These are phyloP conservation scores for Boletus vinaceobasis DNA, from an alignment of 768 basidiomycete genomes.

Conservation along the genomic window DNA sequence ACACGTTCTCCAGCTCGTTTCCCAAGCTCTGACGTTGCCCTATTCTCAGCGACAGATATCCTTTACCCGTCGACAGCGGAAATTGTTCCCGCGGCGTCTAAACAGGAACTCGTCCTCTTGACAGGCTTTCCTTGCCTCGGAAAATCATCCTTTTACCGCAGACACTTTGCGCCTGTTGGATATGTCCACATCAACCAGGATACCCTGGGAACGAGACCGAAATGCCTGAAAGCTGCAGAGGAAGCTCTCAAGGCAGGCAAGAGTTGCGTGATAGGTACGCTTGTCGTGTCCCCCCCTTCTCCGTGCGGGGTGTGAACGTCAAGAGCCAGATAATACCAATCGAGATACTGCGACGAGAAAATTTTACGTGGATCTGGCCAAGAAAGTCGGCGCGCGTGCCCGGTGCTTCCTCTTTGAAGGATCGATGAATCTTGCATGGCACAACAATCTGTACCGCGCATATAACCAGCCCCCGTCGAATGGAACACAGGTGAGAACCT, in stretches of 20 bases:
- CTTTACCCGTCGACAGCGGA: conserved; percentile 17
- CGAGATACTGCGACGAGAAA: conserved; percentile 66
- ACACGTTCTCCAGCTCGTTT: not conserved
- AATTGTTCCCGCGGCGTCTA: conserved; percentile 9
- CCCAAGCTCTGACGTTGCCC: not conserved
- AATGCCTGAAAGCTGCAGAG: conserved; percentile 66
- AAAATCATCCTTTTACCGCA: conserved; percentile 77
- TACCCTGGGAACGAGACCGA: conserved; percentile 65
- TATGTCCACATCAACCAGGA: conserved; percentile 92
- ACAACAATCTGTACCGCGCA: conserved; percentile 90
- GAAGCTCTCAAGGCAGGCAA: conserved; percentile 50
- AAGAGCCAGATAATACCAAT: conserved; percentile 82
- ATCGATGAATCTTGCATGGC: conserved; percentile 80
- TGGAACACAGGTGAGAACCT: conserved; percentile 7
- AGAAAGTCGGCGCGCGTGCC: conserved; percentile 47
- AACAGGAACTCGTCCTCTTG: conserved; percentile 54
- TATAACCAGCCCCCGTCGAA: conserved; percentile 50
- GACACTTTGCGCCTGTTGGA: conserved; percentile 59
- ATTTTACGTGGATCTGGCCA: conserved; percentile 67
- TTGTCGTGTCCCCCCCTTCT: not conserved
- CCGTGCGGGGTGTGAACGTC: not conserved
- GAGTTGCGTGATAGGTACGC: conserved; percentile 76
- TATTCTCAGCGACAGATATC: conserved; percentile 38
- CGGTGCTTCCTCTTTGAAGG: conserved; percentile 77
- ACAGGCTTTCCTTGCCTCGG: conserved; percentile 66